Base-by-base conservation (phyloP, 1,284 basidiomycete genomes). In the Ceratobasidium sp. region DNA sequence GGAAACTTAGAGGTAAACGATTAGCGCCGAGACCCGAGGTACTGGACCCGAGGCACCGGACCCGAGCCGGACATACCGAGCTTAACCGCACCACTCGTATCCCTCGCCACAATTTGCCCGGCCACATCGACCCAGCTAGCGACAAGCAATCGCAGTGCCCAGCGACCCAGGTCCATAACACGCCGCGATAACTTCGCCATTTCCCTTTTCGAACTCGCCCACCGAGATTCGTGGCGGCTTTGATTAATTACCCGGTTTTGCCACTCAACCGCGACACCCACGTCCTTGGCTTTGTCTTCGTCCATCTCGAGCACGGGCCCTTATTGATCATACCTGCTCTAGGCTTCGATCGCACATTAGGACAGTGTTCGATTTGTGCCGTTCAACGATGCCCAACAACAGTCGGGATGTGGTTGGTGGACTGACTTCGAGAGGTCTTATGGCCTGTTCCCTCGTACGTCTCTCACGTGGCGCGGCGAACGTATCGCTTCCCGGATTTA, bases 121-220 rank as follows among this genome's bases (percentile, higher is more conserved):
- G n/a, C 33, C 33, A 91, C 90, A 81, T 90, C 86, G 71, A 94
- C 92, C 80, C 91, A 89, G 59, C 87, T 85, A 1, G 92, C 89
- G 33, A 94, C 89, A 61, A 89, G 85, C 83, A 28, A 95, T 88
- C 81, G 94, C 85, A 3, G 90, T 91, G 81, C 93, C 92, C 77
- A 95, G 86, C 23, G 92, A 92, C 0, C 88, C 87, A 0, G 94
- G 94, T 5, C 94, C 94, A 81, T 94, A 96, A 90, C 92, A 93
- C 42, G 91, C 91, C 67, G 94, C 93, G 59, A 92, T 86, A 62
- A 93, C 83, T 12, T 89, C 84, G 5, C 92, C 93, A 80, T 86
- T 83, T 3, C 91, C 87, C 7, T 81, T 79, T 66, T 89, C 86
- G 4, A 93, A 88, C 83, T 95, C 94, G 75, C 93, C 91, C 15